A percentile compares a stretch with the other conserved stretches of the same genome.
phyloP scores from a whole-genome alignment of 2,329 filamentous ascomycete species.

The Aspergillus sp. region DNA sequence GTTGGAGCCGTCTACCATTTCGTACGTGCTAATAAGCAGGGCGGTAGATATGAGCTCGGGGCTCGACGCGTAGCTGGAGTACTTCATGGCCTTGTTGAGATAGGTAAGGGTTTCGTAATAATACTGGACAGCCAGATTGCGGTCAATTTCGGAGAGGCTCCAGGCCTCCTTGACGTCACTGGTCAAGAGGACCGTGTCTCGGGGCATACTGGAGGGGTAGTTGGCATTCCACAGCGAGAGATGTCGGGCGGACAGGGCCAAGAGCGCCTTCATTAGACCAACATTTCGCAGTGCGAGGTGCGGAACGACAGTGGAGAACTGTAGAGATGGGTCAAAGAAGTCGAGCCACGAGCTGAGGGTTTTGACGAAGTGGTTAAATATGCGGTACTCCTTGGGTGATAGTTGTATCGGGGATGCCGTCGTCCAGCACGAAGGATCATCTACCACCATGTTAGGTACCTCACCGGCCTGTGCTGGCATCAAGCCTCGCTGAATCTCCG shows the following conservation, averaged over 20 bases:
- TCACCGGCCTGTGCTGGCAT: slow-evolving; percentile 22
- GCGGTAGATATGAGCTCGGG: slow-evolving; percentile 60
- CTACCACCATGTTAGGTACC: slow-evolving; percentile 3
- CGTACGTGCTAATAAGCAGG: slow-evolving; percentile 62
- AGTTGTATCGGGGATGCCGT: slow-evolving; percentile 11
- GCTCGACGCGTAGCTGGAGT: slow-evolving; percentile 57
- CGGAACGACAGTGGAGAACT: slow-evolving; percentile 39
- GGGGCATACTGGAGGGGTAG: neutral
- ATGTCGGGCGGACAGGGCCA: slow-evolving; percentile 57
- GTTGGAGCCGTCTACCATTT: slow-evolving; percentile 63
- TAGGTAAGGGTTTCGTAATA: slow-evolving; percentile 65
- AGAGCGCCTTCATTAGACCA: slow-evolving; percentile 58
- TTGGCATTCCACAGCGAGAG: slow-evolving; percentile 37
- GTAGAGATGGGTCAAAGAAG: slow-evolving; percentile 43
- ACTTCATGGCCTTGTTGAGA: slow-evolving; percentile 59
- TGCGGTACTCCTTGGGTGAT: slow-evolving; percentile 7
- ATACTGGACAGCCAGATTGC: slow-evolving; percentile 50
- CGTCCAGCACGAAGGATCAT: slow-evolving; percentile 17
- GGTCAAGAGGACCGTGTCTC: neutral
- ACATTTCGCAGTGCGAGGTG: slow-evolving; percentile 52
- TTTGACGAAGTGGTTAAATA: slow-evolving; percentile 17
- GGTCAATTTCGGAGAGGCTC: slow-evolving; percentile 25
- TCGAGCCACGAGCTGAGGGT: slow-evolving; percentile 41
- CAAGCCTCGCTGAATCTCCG: slow-evolving; percentile 18
- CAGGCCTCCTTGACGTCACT: neutral